Conservation (phyloP, 768 basidiomycete genomes). For the Pisolithus tinctorius region DNA sequence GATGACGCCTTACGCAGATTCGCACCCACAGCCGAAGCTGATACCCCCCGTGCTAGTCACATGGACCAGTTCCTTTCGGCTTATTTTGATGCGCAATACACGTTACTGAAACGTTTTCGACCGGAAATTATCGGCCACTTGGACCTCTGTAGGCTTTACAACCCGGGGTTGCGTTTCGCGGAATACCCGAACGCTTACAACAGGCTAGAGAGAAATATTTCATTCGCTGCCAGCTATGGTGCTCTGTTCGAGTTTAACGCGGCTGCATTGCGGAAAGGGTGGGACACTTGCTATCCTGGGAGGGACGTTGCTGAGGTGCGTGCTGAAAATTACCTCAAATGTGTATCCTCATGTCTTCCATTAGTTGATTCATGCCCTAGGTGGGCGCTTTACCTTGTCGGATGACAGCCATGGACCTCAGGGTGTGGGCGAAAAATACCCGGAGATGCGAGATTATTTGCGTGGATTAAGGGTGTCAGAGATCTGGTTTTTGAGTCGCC, state of each 20-base stretch:
- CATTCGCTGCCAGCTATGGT: slow-evolving; percentile 68
- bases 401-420: slow-evolving; percentile 95
- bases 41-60: slow-evolving; percentile 17
- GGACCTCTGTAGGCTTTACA: slow-evolving; percentile 86
- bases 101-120: slow-evolving; percentile 58
- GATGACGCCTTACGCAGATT: slow-evolving; percentile 47
- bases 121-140: slow-evolving; percentile 93
- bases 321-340: slow-evolving; percentile 15
- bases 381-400: slow-evolving; percentile 78
- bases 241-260: slow-evolving; percentile 92
- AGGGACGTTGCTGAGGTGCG: slow-evolving; percentile 68
- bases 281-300: slow-evolving; percentile 81
- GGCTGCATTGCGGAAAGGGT: slow-evolving; percentile 88
- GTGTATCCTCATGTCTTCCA: slow-evolving; percentile 7
- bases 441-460: slow-evolving; percentile 58
- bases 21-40: slow-evolving; percentile 17
- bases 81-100: slow-evolving; percentile 86
- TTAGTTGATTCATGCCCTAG: slow-evolving; percentile 63
- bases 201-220: slow-evolving; percentile 69
- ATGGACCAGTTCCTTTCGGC: slow-evolving; percentile 46
- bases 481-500: slow-evolving; percentile 52
- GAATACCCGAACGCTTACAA: slow-evolving; percentile 54
- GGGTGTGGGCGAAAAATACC: slow-evolving; percentile 84
- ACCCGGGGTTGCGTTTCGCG: slow-evolving; percentile 51
- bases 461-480: slow-evolving; percentile 50